A percentile compares a stretch with the other conserved stretches of the same genome.
These are phyloP conservation scores for Kodamaea laetipori DNA, from an alignment of 805 yeast genomes.

Conservation along the genomic window DNA sequence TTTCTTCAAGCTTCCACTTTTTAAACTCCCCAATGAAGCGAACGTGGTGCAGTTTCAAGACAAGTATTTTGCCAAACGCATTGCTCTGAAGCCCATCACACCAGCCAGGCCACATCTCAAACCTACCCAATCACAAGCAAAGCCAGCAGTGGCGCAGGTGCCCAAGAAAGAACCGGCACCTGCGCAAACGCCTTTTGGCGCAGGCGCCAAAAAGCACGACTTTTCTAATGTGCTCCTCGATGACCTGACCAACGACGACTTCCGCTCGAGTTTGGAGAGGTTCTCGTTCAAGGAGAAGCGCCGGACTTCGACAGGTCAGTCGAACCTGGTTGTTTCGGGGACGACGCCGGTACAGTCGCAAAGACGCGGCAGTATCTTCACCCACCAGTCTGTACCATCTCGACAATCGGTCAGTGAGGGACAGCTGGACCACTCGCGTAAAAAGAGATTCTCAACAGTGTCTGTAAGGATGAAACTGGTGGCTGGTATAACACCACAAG, in stretches of 20 bases:
- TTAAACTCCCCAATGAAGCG: slow-evolving; percentile 43
- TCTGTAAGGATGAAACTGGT: slow-evolving; percentile 6
- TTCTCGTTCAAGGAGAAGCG: slow-evolving; percentile 24
- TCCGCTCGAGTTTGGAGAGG: slow-evolving; percentile 28
- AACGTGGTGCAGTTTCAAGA: slow-evolving; percentile 27
- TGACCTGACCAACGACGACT: slow-evolving; percentile 18
- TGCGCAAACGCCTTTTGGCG: slow-evolving; percentile 7
- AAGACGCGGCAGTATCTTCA: slow-evolving; percentile 2
- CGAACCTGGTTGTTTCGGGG: neutral
- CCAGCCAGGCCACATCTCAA: no score
- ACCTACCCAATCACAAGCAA: neutral
- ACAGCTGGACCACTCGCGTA: slow-evolving; percentile 7
- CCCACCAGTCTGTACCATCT: slow-evolving; percentile 3
- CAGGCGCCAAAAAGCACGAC: slow-evolving; percentile 29
- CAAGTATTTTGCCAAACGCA: slow-evolving; percentile 15
- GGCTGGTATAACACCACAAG: neutral
- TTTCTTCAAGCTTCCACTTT: slow-evolving; percentile 46
- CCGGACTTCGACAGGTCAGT: neutral
- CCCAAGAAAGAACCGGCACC: neutral
- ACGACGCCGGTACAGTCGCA: neutral
- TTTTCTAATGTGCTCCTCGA: slow-evolving; percentile 40
- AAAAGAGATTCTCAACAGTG: slow-evolving; percentile 3
- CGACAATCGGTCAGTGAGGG: slow-evolving; percentile 4
- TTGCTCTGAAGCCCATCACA: neutral
- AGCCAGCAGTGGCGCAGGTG: no score